A percentile compares a stretch with the other conserved stretches of the same genome.
phyloP scores from a whole-genome alignment of 345 rosid species.

The Fremontodendron californicum region DNA sequence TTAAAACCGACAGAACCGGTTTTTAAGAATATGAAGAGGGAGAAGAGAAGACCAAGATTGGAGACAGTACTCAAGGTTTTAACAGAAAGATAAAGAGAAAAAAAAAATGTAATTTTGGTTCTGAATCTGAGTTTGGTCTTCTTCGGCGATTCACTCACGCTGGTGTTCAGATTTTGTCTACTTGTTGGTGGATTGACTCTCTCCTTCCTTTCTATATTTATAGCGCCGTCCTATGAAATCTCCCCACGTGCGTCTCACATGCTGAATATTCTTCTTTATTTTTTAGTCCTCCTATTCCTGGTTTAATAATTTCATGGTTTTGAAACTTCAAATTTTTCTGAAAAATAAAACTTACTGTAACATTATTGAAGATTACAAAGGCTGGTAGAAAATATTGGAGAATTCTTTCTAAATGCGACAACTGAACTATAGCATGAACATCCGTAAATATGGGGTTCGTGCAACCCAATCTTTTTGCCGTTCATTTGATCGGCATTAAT shows the following conservation, averaged over 20 bases:
- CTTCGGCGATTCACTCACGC: not conserved
- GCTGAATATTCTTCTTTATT: not conserved
- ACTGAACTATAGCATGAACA: not conserved
- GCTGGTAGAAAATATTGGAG: not conserved
- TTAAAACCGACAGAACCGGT: not conserved
- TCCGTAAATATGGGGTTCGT: not conserved
- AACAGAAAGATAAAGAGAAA: not conserved
- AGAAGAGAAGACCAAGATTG: not conserved
- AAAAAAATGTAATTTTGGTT: not conserved
- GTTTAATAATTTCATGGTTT: too few species aligned
- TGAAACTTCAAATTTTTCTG: too few species aligned
- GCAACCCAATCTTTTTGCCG: not conserved
- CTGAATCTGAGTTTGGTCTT: constrained; percentile 2
- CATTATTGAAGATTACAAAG: not conserved
- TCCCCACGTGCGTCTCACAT: constrained; percentile 25
- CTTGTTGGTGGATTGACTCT: constrained; percentile 6
- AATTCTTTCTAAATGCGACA: not conserved
- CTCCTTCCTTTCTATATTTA: constrained; percentile 11
- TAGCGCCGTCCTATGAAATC: constrained; percentile 24
- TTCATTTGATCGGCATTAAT: not conserved
- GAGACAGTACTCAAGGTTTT: not conserved
- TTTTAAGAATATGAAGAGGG: not conserved
- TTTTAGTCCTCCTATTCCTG: too few species aligned
- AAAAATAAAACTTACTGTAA: not conserved
- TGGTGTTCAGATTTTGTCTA: constrained; percentile 15